These are phyloP conservation scores for Dipodascus albidus DNA, from an alignment of 805 yeast species.

Conservation along the genomic window DNA sequence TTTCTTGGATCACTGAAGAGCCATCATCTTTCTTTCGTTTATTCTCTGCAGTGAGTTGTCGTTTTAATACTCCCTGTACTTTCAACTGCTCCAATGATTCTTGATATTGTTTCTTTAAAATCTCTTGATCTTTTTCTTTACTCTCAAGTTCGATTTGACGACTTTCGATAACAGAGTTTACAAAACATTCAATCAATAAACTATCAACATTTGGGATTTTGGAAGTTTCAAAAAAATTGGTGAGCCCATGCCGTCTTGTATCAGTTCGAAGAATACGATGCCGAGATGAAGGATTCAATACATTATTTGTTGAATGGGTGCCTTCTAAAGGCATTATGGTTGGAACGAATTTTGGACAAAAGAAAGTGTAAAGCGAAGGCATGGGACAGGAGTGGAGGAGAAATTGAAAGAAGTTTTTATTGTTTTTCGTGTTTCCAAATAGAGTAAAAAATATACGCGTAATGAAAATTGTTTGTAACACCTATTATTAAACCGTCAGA, in stretches of 20 bases:
- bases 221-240: background rate
- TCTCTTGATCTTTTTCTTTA: background rate
- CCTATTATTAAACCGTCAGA: too few species aligned
- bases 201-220: background rate
- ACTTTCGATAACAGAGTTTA: background rate
- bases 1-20: background rate
- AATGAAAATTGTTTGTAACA: background rate
- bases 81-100: background rate
- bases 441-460: background rate
- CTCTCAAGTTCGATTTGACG: background rate
- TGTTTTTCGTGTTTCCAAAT: background rate
- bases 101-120: background rate
- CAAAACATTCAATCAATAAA: background rate
- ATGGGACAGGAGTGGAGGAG: background rate
- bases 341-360: background rate
- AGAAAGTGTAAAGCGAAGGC: background rate
- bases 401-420: too few species aligned
- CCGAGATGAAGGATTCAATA: background rate
- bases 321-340: conserved; percentile 1
- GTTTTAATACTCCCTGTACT: background rate
- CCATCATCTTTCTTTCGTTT: background rate
- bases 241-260: background rate
- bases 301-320: background rate
- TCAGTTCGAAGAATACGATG: background rate
- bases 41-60: background rate